Percentiles rank a stretch among this genome's conserved stretches.
Conservation (phyloP, 2,329 filamentous ascomycete species). For the Calonectria montana region DNA sequence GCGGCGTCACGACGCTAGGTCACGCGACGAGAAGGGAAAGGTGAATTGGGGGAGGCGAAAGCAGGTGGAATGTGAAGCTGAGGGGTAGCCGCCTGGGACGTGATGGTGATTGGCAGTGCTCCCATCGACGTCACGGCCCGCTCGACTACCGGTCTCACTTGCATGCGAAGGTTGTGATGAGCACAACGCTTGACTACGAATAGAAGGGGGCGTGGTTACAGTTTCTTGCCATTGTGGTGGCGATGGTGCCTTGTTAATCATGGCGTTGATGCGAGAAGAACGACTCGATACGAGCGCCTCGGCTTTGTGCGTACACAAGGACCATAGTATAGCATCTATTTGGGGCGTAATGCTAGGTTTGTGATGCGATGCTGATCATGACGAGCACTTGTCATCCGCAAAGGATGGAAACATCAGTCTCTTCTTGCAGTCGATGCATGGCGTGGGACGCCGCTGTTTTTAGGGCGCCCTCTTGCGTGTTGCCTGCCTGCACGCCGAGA, state of each 20-base stretch:
- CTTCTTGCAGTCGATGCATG: not conserved
- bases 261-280: not conserved
- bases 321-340: not conserved
- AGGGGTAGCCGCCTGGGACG: not conserved
- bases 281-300: not conserved
- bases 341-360: not conserved
- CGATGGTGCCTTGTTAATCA: not conserved
- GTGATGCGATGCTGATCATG: not conserved
- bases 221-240: not conserved
- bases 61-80: slow-evolving; percentile 16
- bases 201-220: not conserved
- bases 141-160: slow-evolving; percentile 15
- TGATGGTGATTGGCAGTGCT: slow-evolving; percentile 19
- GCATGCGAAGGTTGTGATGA: not conserved
- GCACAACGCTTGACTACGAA: not conserved
- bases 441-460: not conserved
- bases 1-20: slow-evolving; percentile 12
- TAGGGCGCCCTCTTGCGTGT: not conserved
- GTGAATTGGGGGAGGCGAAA: slow-evolving; percentile 3
- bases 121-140: slow-evolving; percentile 15
- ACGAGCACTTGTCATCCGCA: not conserved
- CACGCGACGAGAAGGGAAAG: slow-evolving; percentile 25
- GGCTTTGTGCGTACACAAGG: not conserved
- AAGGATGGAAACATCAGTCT: not conserved
- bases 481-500: not conserved